These are phyloP conservation scores for Candolleomyces aberdarensis DNA, from an alignment of 768 basidiomycete species.

Conservation along the genomic window DNA sequence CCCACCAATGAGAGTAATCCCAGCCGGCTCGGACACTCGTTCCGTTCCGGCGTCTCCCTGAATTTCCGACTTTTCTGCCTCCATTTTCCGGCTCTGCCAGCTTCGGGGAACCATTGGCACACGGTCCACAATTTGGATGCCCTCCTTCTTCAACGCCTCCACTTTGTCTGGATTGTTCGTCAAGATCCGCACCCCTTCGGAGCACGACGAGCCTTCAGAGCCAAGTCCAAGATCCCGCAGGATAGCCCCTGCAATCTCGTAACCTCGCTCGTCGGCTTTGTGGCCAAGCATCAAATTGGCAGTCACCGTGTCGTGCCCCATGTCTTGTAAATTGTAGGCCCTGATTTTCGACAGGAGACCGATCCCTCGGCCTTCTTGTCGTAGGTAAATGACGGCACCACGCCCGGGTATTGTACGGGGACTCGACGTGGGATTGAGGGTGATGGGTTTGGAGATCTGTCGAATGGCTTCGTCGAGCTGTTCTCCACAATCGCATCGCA, in stretches of 20 bases:
- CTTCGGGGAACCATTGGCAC: constrained; percentile 93
- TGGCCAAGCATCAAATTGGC: constrained; percentile 96
- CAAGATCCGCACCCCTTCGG: constrained; percentile 69
- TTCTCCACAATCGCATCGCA: constrained; percentile 99
- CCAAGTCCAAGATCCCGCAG: constrained; percentile 83
- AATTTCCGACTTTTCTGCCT: constrained; percentile 11
- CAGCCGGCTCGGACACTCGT: constrained; percentile 35
- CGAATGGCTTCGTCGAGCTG: constrained; percentile 97
- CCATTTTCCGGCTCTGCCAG: constrained; percentile 55
- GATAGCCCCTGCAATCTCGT: constrained; percentile 89
- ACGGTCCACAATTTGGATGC: constrained; percentile 75
- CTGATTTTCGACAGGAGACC: constrained; percentile 93
- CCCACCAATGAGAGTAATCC: constrained; percentile 80
- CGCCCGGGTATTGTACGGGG: constrained; percentile 64
- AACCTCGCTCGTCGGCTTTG: constrained; percentile 89
- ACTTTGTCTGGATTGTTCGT: constrained; percentile 99
- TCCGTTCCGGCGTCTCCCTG: constrained; percentile 23
- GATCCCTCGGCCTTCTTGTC: constrained; percentile 97
- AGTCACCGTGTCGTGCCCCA: constrained; percentile 98
- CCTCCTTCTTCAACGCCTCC: constrained; percentile 79
- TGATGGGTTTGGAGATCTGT: constrained; percentile 73
- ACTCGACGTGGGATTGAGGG: constrained; percentile 28
- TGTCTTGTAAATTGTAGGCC: constrained; percentile 96
- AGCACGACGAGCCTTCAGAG: constrained; percentile 33
- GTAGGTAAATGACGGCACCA: constrained; percentile 91